Evolutionary conservation across 1,284 basidiomycete genomes (phyloP).

Genomic region (Cutaneotrichosporon sp.): DNA sequence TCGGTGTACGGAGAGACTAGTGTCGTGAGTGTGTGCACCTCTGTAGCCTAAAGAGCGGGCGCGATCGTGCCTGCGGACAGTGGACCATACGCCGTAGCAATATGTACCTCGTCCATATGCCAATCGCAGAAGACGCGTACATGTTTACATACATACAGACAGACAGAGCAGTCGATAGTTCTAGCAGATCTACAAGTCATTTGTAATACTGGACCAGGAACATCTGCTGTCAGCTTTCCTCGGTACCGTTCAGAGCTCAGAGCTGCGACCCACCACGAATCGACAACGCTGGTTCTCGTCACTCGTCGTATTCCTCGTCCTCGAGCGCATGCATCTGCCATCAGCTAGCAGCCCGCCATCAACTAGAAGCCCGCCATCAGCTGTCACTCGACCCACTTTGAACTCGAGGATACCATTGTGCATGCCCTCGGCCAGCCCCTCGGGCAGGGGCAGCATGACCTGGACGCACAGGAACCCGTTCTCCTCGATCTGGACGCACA

Average conservation of each 20-base stretch:
- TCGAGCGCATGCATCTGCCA: slow-evolving; percentile 46
- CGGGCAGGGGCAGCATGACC: slow-evolving; percentile 69
- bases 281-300: neutral
- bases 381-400: slow-evolving; percentile 59
- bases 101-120: neutral
- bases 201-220: too few relatives aligned
- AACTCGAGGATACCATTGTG: slow-evolving; percentile 73
- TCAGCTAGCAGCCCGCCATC: neutral
- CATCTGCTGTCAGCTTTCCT: too few relatives aligned
- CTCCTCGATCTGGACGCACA: slow-evolving; percentile 76
- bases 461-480: slow-evolving; percentile 79
- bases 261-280: too few relatives aligned
- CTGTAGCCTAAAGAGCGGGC: neutral
- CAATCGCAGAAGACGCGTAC: neutral
- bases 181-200: too few relatives aligned
- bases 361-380: too few relatives aligned
- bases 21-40: neutral
- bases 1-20: neutral
- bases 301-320: slow-evolving; percentile 24
- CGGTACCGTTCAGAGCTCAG: too few relatives aligned
- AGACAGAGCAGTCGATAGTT: too few relatives aligned
- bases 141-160: neutral
- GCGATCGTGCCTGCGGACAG: neutral
- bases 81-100: neutral
- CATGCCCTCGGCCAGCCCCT: slow-evolving; percentile 54